Percentiles rank a stretch among this genome's conserved stretches.
These are phyloP conservation scores for Ogataea paraovalis DNA, from an alignment of 805 yeast genomes.

Conservation along the genomic window DNA sequence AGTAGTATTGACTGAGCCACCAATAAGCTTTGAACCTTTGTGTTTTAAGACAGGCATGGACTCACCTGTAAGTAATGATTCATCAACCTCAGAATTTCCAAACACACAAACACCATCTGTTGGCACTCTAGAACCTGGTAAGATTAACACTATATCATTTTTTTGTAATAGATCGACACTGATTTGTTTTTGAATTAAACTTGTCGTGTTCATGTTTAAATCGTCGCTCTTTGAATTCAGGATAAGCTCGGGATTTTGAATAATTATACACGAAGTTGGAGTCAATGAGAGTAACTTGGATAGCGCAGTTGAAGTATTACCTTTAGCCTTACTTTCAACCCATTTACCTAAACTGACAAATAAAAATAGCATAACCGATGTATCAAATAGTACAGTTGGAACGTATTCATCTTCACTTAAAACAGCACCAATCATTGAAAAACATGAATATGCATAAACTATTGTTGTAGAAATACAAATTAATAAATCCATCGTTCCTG, in stretches of 20 bases:
- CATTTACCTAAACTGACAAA: conserved; percentile 89
- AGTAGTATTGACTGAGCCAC: conserved; percentile 87
- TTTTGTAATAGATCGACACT: conserved; percentile 73
- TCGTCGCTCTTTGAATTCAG: not conserved
- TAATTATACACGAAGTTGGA: conserved; percentile 70
- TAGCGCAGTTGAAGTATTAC: conserved; percentile 86
- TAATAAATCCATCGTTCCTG: conserved; percentile 89
- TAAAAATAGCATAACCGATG: conserved; percentile 76
- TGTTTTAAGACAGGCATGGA: conserved; percentile 67
- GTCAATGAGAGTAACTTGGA: conserved; percentile 75
- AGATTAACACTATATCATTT: conserved; percentile 69
- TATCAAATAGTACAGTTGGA: conserved; percentile 79
- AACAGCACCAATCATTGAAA: conserved; percentile 52
- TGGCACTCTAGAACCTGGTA: conserved; percentile 86
- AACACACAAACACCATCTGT: conserved; percentile 81
- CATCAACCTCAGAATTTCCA: conserved; percentile 85
- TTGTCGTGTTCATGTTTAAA: conserved; percentile 4
- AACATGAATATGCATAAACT: conserved; percentile 70
- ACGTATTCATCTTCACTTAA: conserved; percentile 39
- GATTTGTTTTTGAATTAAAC: conserved; percentile 41
- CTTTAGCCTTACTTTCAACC: conserved; percentile 88
- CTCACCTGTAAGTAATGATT: conserved; percentile 90
- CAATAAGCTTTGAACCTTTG: conserved; percentile 63
- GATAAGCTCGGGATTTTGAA: conserved; percentile 37
- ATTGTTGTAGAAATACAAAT: conserved; percentile 78